These are phyloP conservation scores for Chlorociboria aeruginascens DNA, from an alignment of 495 filamentous ascomycete species.

Conservation along the genomic window DNA sequence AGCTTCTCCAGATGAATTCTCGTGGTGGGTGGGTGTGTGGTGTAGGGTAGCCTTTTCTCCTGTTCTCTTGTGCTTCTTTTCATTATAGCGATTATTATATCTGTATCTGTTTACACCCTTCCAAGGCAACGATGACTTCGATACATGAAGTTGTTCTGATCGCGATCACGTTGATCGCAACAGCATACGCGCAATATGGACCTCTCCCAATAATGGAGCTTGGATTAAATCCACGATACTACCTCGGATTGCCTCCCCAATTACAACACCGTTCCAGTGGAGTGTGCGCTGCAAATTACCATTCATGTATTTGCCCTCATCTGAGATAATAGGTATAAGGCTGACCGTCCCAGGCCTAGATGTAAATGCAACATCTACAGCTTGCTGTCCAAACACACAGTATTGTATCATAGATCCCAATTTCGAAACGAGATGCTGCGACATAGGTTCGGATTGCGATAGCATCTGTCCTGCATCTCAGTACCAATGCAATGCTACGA, in stretches of 20 bases:
- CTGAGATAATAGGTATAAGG: neutral
- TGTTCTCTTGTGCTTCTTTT: neutral
- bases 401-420: slow-evolving; percentile 12
- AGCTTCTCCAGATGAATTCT: too few relatives aligned
- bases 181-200: neutral
- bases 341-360: slow-evolving; percentile 5
- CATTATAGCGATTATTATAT: too few relatives aligned
- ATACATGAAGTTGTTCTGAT: neutral
- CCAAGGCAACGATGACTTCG: neutral
- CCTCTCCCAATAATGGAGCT: neutral
- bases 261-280: neutral
- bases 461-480: slow-evolving; percentile 3
- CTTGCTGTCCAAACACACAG: slow-evolving; percentile 14
- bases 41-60: neutral
- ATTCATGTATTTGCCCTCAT: slow-evolving; percentile 8
- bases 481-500: slow-evolving; percentile 9
- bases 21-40: too few relatives aligned
- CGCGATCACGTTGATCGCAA: neutral
- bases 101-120: too few relatives aligned
- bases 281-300: neutral
- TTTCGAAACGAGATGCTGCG: slow-evolving; percentile 10
- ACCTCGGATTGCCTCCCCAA: neutral
- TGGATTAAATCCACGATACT: slow-evolving; percentile 4
- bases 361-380: slow-evolving; percentile 5
- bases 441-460: slow-evolving; percentile 14